These are phyloP conservation scores for Backusella luteola DNA, from an alignment of 192 early-diverging fungal species.

Conservation along the genomic window DNA sequence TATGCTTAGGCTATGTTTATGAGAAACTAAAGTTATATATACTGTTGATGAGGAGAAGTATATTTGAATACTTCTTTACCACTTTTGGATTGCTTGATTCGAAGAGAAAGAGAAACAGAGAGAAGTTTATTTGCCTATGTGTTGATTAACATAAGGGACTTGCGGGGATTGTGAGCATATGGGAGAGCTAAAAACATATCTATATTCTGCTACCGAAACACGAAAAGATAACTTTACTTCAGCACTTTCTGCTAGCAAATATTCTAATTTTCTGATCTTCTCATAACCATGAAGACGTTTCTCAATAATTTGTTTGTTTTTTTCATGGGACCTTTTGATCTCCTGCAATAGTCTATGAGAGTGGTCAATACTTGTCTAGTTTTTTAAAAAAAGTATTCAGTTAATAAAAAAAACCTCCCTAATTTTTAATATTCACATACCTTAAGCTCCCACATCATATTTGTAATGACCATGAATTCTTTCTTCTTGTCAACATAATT, in stretches of 20 bases:
- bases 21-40: no score
- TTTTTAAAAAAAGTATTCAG: no score
- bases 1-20: no score
- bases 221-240: constrained; percentile 7
- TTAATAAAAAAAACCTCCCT: no score
- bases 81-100: background rate
- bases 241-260: background rate
- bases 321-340: constrained; percentile 3
- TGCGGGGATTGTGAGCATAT: background rate
- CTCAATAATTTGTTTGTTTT: background rate
- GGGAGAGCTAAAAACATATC: background rate
- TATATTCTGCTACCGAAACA: constrained; percentile 7
- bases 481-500: no score
- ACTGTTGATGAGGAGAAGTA: background rate
- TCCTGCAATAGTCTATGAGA: constrained; percentile 10
- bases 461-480: no score
- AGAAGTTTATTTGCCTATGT: background rate
- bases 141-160: background rate
- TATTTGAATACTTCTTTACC: constrained; percentile 1
- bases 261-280: background rate
- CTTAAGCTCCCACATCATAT: no score
- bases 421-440: no score
- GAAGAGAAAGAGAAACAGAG: background rate
- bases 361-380: background rate
- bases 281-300: background rate